Evolutionary conservation across 2,329 filamentous ascomycete genomes (phyloP).

Genomic region (Ophidiomyces ophidiicola): DNA sequence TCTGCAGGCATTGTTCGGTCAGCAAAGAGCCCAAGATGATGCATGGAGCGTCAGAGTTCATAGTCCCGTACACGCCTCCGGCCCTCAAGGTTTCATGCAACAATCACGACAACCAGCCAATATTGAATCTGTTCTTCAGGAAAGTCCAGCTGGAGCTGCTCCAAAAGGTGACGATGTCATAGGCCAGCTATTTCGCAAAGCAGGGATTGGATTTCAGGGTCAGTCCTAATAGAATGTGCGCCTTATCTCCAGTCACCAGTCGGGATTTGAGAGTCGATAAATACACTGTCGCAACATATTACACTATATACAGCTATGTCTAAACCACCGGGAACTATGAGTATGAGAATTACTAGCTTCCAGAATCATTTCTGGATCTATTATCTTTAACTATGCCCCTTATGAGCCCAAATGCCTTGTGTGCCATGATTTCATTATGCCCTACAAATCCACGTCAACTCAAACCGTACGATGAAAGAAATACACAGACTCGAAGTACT

Average conservation of each 20-base stretch:
- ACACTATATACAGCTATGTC: constrained; percentile 2
- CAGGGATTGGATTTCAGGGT: constrained; percentile 18
- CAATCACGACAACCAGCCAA: neutral
- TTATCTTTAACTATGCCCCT: constrained; percentile 27
- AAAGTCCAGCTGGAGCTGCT: neutral
- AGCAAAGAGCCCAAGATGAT: constrained; percentile 42
- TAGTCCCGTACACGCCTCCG: constrained; percentile 18
- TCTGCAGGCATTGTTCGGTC: constrained; percentile 43
- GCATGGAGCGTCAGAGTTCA: constrained; percentile 41
- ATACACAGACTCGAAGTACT: constrained; percentile 18
- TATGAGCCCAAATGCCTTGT: constrained; percentile 40
- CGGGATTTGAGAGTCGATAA: neutral
- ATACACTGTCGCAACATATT: constrained; percentile 2
- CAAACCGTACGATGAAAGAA: constrained; percentile 1
- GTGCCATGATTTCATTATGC: constrained; percentile 39
- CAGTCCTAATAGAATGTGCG: constrained; percentile 1
- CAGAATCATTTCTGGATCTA: constrained; percentile 8
- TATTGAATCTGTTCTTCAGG: constrained; percentile 1
- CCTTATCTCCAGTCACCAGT: neutral
- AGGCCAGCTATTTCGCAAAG: constrained; percentile 28
- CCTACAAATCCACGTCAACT: constrained; percentile 18
- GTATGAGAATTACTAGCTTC: neutral
- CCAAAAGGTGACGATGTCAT: constrained; percentile 11
- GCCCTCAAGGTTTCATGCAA: constrained; percentile 1
- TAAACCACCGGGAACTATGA: neutral